phyloP scores from a whole-genome alignment of 129 eudicot species.

The Kitagawia praeruptora region DNA sequence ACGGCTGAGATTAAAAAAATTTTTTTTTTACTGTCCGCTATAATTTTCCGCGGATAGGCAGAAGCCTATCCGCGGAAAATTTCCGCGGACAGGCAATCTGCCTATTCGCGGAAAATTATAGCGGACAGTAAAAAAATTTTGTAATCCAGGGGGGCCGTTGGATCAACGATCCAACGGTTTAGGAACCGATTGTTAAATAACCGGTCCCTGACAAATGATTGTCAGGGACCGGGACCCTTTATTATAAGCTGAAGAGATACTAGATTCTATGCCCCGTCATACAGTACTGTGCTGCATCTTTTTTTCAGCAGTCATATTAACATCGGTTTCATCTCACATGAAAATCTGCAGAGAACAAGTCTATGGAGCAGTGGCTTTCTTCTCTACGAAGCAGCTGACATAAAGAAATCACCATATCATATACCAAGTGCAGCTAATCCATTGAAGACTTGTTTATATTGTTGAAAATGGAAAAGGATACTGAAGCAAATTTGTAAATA shows the following conservation, averaged over 20 bases:
- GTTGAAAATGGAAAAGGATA: background rate
- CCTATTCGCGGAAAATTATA: too few species aligned
- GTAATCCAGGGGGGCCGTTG: too few species aligned
- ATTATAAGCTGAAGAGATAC: background rate
- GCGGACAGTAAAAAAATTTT: too few species aligned
- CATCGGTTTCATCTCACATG: background rate
- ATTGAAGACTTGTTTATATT: background rate
- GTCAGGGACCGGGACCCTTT: too few species aligned
- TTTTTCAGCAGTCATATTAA: background rate
- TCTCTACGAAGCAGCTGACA: conserved; percentile 26
- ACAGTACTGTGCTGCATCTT: background rate
- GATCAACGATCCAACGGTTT: too few species aligned
- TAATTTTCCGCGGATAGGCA: too few species aligned
- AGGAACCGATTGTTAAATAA: too few species aligned
- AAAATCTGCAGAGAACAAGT: conserved; percentile 26
- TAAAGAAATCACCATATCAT: background rate
- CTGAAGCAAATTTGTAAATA: background rate
- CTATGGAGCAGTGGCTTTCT: conserved; percentile 35
- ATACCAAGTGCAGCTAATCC: background rate
- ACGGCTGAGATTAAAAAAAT: too few species aligned
- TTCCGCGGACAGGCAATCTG: too few species aligned
- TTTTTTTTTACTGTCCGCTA: too few species aligned
- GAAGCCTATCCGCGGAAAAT: too few species aligned
- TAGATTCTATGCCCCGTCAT: background rate
- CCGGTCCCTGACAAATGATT: too few species aligned